Conservation (phyloP, 352 stramenopile genomes). For the Phytophthora rubi region DNA sequence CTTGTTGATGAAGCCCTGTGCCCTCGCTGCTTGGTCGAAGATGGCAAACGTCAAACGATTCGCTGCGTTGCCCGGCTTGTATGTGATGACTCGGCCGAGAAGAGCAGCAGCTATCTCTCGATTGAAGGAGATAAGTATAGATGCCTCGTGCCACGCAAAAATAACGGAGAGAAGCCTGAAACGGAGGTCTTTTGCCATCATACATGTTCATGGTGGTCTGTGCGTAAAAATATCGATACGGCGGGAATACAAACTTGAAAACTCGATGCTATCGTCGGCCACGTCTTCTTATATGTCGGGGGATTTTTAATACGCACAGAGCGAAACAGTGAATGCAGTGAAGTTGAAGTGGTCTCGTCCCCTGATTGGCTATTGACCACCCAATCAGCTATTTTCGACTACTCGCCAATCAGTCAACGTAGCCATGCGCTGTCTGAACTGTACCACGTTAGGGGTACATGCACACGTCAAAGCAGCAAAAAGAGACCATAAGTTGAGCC, state of each 20-base stretch:
- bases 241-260: slow-evolving; percentile 10
- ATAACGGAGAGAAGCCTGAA: slow-evolving; percentile 37
- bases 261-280: neutral
- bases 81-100: slow-evolving; percentile 14
- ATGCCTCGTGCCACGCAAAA: slow-evolving; percentile 20
- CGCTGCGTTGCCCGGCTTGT: slow-evolving; percentile 6
- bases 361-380: neutral
- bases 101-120: slow-evolving; percentile 17
- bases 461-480: too few relatives aligned
- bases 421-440: too few relatives aligned
- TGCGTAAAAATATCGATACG: slow-evolving; percentile 32
- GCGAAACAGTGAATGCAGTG: neutral
- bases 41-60: slow-evolving; percentile 23
- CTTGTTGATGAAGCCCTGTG: neutral
- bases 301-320: neutral
- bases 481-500: too few relatives aligned
- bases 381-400: slow-evolving; percentile 19
- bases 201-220: neutral
- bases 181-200: slow-evolving; percentile 19
- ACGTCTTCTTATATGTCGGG: slow-evolving; percentile 4
- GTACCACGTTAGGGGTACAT: neutral
- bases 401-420: slow-evolving; percentile 8
- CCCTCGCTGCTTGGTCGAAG: slow-evolving; percentile 1
- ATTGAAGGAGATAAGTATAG: slow-evolving; percentile 37
- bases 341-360: slow-evolving; percentile 20